A percentile compares a stretch with the other conserved stretches of the same genome.
Evolutionary conservation across 192 early-diverging fungal species (phyloP).

Genomic region (Backusella tuberculispora): DNA sequence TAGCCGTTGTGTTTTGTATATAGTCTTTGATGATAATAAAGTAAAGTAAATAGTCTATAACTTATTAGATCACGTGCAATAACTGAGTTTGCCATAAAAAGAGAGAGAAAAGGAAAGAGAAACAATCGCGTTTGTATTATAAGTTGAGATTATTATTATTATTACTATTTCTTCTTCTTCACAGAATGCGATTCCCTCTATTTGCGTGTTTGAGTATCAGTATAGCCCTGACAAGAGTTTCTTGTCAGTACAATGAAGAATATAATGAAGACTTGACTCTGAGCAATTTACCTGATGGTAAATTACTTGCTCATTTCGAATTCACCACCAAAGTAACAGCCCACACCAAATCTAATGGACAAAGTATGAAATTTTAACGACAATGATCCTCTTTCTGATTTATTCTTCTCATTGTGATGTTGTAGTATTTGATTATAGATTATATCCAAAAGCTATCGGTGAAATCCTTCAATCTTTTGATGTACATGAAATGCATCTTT

Average conservation of each 20-base stretch:
- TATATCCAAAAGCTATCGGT: conserved; percentile 85
- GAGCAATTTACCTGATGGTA: conserved; percentile 75
- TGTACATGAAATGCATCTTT: conserved; percentile 81
- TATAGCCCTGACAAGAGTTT: background rate
- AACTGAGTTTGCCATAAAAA: background rate
- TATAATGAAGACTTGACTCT: conserved; percentile 73
- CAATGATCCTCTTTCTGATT: background rate
- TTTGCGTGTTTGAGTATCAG: background rate
- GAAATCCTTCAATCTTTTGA: conserved; percentile 77
- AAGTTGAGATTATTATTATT: background rate
- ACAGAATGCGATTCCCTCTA: background rate
- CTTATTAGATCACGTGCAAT: background rate
- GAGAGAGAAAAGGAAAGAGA: too few relatives aligned
- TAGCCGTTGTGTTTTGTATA: background rate
- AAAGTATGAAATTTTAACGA: background rate
- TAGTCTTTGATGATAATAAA: background rate
- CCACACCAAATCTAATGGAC: conserved; percentile 14
- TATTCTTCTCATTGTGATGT: background rate
- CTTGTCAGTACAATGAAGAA: conserved; percentile 43
- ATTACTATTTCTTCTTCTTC: too few relatives aligned
- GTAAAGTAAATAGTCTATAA: too few relatives aligned
- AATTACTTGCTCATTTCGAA: conserved; percentile 80
- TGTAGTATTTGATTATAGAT: conserved; percentile 70
- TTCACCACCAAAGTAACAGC: conserved; percentile 59
- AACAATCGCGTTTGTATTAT: background rate